Evolutionary conservation across 1,139 yeast genomes (phyloP).

Genomic region (Debaryomyces coudertii): DNA sequence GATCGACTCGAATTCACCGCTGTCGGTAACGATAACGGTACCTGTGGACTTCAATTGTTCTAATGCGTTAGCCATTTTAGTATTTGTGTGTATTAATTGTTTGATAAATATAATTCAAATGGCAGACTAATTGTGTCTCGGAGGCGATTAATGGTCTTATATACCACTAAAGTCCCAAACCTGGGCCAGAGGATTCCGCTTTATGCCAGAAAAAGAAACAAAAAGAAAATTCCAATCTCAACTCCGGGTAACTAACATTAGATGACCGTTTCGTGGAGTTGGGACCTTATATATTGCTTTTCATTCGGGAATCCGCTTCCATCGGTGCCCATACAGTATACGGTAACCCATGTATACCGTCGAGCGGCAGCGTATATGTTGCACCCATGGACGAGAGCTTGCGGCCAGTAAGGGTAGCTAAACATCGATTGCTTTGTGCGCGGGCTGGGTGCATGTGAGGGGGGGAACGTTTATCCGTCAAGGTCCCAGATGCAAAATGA

Average conservation of each 20-base stretch:
- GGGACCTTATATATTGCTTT: constrained; percentile 8
- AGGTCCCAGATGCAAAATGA: neutral
- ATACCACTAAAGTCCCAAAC: constrained; percentile 1
- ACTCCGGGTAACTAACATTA: constrained; percentile 7
- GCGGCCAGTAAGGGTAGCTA: no score
- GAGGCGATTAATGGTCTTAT: constrained; percentile 4
- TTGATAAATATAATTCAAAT: constrained; percentile 1
- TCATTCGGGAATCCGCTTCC: neutral
- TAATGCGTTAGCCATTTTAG: constrained; percentile 62
- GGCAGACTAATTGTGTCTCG: neutral
- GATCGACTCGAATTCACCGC: constrained; percentile 97
- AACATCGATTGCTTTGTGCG: neutral
- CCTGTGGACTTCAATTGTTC: constrained; percentile 95
- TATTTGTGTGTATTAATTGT: neutral
- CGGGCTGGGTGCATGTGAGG: neutral
- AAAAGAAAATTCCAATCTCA: neutral
- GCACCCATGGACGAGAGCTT: no score
- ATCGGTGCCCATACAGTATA: neutral
- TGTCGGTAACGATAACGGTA: constrained; percentile 95
- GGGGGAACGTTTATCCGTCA: neutral
- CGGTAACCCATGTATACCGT: no score
- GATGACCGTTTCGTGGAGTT: constrained; percentile 4
- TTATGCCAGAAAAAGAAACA: constrained; percentile 4
- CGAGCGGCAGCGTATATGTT: no score
- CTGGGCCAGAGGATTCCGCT: constrained; percentile 10